Base-by-base conservation (phyloP, 2,329 filamentous ascomycete species). In the Fusarium torulosum region DNA sequence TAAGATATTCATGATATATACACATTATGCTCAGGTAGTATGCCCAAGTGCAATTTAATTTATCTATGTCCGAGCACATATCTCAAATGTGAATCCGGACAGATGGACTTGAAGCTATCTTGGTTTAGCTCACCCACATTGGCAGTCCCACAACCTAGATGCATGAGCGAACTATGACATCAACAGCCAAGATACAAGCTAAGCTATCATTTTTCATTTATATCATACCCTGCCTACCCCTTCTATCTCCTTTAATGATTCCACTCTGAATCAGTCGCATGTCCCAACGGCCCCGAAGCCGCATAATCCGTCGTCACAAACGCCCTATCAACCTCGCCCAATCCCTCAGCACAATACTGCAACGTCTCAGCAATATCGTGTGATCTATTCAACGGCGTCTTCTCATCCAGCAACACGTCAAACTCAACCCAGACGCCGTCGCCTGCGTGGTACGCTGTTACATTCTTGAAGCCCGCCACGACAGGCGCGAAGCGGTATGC, bases 271-370 rank as follows among this genome's bases (percentile, higher is more conserved):
- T 77, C 76, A 3, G 62, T 33, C 2, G 76, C 75, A 56, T 78
- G 76, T 0, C 76, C 76, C 38, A 73, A 53, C 3, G 76, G 76
- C 13, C 76, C 76, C 7, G 67, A 72, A 31, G 65, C 75, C 7
- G 76, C 73, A 73, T 78, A 78, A 58, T 78, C 76, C 3, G 76
- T 77, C 46, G 75, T 73, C 3, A 77, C 76, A 68, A 78, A 78
- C 7, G 76, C 76, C 17, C 76, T 59, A 41, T 78, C 76, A 4
- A 78, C 74, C 44, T 72, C 74, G 0, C 54, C 64, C 31, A 77
- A 7, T 7, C 74, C 76, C 54, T 78, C 76, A 2, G 76, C 75
- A 17, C 76, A 78, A 23, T 78, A 78, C 55, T 78, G 76, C 59
- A 78, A 13, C 9, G 75, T 77, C 67, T 78, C 76, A 2, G 76